Conservation (phyloP, 805 yeast species). For the Yamadazyma philogaea region DNA sequence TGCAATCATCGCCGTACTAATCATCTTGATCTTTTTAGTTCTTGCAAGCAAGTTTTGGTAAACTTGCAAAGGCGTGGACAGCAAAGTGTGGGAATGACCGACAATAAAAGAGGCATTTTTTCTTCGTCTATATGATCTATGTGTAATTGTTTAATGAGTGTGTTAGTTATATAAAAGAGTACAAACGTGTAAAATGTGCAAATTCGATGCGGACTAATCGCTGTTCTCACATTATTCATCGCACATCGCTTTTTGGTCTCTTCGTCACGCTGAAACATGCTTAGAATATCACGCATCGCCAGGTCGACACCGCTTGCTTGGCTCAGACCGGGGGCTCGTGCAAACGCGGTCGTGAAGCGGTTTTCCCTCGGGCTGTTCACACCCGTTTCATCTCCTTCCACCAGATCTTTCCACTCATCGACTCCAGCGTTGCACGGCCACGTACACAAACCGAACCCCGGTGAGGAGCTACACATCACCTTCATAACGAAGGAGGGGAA, state of each 20-base stretch:
- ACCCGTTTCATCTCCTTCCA: slow-evolving; percentile 1
- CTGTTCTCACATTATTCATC: slow-evolving; percentile 9
- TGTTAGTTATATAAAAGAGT: no score
- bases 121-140: no score
- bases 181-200: not conserved
- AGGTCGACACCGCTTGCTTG: not conserved
- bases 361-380: not conserved
- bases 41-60: slow-evolving; percentile 77
- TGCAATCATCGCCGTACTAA: slow-evolving; percentile 85
- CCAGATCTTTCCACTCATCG: slow-evolving; percentile 19
- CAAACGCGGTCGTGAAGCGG: not conserved
- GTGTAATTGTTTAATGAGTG: slow-evolving; percentile 4
- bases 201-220: slow-evolving; percentile 9
- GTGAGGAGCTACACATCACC: slow-evolving; percentile 80
- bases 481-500: slow-evolving; percentile 90
- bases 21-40: slow-evolving; percentile 76
- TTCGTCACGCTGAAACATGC: not conserved
- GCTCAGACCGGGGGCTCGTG: not conserved
- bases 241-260: not conserved
- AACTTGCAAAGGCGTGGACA: not conserved
- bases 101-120: no score
- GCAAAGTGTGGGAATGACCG: no score
- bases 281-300: not conserved
- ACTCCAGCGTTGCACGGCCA: slow-evolving; percentile 64
- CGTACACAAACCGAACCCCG: slow-evolving; percentile 84